These are phyloP conservation scores for Geotrichum citri-aurantii DNA, from an alignment of 1,139 yeast species.

Conservation along the genomic window DNA sequence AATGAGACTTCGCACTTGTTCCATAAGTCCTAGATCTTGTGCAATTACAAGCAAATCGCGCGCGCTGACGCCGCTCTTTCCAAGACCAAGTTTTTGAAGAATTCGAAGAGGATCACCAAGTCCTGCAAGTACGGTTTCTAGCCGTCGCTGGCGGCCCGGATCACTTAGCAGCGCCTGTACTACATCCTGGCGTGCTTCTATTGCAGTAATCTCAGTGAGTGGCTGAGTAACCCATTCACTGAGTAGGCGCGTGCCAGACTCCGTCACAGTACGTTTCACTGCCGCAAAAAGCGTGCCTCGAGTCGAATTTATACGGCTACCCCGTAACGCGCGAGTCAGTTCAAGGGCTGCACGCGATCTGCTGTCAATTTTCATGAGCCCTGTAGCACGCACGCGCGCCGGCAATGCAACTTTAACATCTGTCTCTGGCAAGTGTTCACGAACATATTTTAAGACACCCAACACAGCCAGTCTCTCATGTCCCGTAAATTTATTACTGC, in stretches of 20 bases:
- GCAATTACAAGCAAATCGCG: conserved; percentile 44
- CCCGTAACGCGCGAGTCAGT: conserved; percentile 39
- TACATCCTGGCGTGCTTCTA: conserved; percentile 54
- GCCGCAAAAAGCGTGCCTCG: conserved; percentile 68
- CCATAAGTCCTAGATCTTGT: conserved; percentile 35
- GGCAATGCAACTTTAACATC: conserved; percentile 49
- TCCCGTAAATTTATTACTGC: neutral
- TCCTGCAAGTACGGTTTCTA: conserved; percentile 32
- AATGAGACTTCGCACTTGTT: conserved; percentile 19
- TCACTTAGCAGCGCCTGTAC: conserved; percentile 51
- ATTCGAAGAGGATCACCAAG: conserved; percentile 51
- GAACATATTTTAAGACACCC: conserved; percentile 51
- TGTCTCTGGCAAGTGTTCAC: conserved; percentile 50
- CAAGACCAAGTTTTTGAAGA: conserved; percentile 46
- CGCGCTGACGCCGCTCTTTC: conserved; percentile 38
- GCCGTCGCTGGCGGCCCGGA: conserved; percentile 35
- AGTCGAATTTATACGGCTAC: conserved; percentile 43
- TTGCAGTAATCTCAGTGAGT: conserved; percentile 50
- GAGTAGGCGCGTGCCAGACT: conserved; percentile 72
- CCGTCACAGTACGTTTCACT: conserved; percentile 66
- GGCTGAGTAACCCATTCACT: conserved; percentile 85
- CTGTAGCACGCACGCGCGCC: conserved; percentile 43
- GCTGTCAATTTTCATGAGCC: conserved; percentile 71
- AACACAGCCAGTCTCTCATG: conserved; percentile 42
- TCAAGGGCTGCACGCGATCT: conserved; percentile 81